Base-by-base conservation (phyloP, 1,284 basidiomycete species). In the Ceratobasidium sp. region DNA sequence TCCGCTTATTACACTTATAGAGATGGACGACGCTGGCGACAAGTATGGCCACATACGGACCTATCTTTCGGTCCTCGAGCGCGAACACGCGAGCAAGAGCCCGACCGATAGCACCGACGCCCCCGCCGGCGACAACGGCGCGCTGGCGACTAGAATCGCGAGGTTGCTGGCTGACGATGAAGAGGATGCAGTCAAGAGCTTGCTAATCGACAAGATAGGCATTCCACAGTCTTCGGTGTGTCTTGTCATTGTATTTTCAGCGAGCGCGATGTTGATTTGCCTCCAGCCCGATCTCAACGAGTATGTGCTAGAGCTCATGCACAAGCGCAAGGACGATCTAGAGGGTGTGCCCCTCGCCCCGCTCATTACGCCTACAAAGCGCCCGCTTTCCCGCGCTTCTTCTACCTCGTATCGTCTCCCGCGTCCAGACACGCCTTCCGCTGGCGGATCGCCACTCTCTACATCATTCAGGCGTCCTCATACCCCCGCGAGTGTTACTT, bases 231-330 rank as follows among this genome's bases (percentile, higher is more conserved):
- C 91, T 77, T 87, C 87, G 80, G 93, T 94, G 40, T n/a, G 58
- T 72, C 72, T 79, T 11, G 63, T 74, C 54, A 33, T 59, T 75
- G 38, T 74, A 76, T 51, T 74, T 77, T 59, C 77, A 16, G 74
- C 79, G 16, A 78, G 77, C 33, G 77, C 77, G 80, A 36, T 78
- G 80, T 59, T 80, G 78, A 18, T 23, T 14, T 38, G 18, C 28
- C 59, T 49, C 16, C 30, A 51, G 63, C 42, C 58, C 78, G 42
- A 71, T 56, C 67, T 54, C 66, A 69, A 73, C 59, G 88, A 82
- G 76, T 85, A 87, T 78, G 88, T 92, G 72, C 84, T 94, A 33
- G 91, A 93, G 78, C 84, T 94, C 74, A 93, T 94, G 92, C 92
- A 94, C 80, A 90, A 90, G 80, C 91, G 92, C 79, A 84, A 87